phyloP scores from a whole-genome alignment of 2,329 filamentous ascomycete species.

The Aspergillus versicolor region DNA sequence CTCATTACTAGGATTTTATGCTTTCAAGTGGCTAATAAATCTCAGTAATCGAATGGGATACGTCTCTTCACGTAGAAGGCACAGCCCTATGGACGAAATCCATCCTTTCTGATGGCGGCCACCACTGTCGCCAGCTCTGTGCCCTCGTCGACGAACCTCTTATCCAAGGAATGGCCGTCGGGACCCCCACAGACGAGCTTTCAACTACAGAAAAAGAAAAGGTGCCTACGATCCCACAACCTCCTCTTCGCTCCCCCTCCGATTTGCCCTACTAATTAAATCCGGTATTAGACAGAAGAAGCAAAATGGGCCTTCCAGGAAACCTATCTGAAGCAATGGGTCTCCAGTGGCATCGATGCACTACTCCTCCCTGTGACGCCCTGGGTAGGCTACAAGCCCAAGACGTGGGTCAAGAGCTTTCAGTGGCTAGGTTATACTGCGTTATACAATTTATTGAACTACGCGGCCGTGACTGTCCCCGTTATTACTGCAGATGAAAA shows the following conservation, averaged over 20 bases:
- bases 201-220: slow-evolving; percentile 21
- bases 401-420: slow-evolving; percentile 29
- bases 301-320: slow-evolving; percentile 21
- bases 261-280: neutral
- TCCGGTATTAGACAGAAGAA: slow-evolving; percentile 18
- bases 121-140: slow-evolving; percentile 25
- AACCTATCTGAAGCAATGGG: slow-evolving; percentile 26
- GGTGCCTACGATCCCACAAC: slow-evolving; percentile 6
- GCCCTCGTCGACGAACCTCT: slow-evolving; percentile 28
- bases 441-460: slow-evolving; percentile 38
- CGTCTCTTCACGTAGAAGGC: slow-evolving; percentile 23
- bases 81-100: slow-evolving; percentile 31
- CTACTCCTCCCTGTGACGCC: slow-evolving; percentile 29
- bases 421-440: slow-evolving; percentile 37
- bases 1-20: neutral
- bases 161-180: slow-evolving; percentile 35
- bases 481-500: slow-evolving; percentile 46
- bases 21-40: neutral
- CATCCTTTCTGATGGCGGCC: slow-evolving; percentile 32
- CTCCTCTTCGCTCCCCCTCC: too few relatives aligned
- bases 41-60: slow-evolving; percentile 32
- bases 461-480: slow-evolving; percentile 33
- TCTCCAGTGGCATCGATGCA: slow-evolving; percentile 27
- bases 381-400: slow-evolving; percentile 30
- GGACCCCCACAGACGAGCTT: slow-evolving; percentile 25